A percentile compares a stretch with the other conserved stretches of the same genome.
Conservation (phyloP, 345 rosid genomes). For the Toxicodendron radicans region DNA sequence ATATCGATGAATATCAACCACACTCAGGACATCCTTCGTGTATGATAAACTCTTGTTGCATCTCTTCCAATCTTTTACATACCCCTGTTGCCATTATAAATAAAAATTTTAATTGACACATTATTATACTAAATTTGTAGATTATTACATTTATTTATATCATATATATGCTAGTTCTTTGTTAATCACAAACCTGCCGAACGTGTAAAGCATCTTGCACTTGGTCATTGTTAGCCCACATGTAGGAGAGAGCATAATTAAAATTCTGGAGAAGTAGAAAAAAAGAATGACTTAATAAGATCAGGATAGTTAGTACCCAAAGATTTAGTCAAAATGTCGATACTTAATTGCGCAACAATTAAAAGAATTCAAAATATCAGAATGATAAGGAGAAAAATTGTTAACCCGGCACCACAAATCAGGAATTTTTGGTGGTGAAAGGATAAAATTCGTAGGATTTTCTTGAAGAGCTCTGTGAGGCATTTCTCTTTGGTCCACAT, state of each 20-base stretch:
- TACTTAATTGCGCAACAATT: no score
- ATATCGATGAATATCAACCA: constrained; percentile 26
- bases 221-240: constrained; percentile 28
- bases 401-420: constrained; percentile 37
- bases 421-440: constrained; percentile 24
- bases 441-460: constrained; percentile 7
- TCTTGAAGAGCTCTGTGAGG: constrained; percentile 6
- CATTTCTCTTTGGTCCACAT: not conserved
- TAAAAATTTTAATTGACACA: not conserved
- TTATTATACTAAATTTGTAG: not conserved
- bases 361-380: no score
- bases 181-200: constrained; percentile 20
- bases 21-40: constrained; percentile 25
- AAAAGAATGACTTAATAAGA: not conserved
- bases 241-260: constrained; percentile 26
- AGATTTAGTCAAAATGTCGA: no score
- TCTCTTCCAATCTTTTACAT: constrained; percentile 24
- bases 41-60: constrained; percentile 34
- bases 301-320: no score
- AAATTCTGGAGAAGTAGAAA: constrained; percentile 23
- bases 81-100: constrained; percentile 25
- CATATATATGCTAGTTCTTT: no score
- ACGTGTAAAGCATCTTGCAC: constrained; percentile 39
- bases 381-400: not conserved
- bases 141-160: not conserved